Conservation (phyloP, 2,329 filamentous ascomycete genomes). For the Fusarium continuum region DNA sequence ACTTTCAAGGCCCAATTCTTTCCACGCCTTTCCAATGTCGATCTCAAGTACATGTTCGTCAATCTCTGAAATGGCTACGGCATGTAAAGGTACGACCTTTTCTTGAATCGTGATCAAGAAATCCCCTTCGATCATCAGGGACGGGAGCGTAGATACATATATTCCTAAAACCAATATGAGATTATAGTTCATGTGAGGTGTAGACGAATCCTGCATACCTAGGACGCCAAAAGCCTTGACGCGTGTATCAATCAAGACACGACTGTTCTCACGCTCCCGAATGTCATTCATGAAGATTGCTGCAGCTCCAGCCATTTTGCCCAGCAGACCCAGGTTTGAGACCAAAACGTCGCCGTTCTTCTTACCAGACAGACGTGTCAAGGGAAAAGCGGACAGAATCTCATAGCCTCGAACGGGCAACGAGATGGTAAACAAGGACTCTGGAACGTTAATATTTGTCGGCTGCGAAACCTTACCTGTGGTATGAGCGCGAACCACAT, state of each 20-base stretch:
- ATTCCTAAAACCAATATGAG: constrained; percentile 58
- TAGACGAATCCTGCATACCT: constrained; percentile 57
- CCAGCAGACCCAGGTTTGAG: constrained; percentile 79
- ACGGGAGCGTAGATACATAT: constrained; percentile 76
- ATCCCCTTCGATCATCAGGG: constrained; percentile 67
- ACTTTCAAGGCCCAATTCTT: constrained; percentile 71
- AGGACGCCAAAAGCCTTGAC: constrained; percentile 83
- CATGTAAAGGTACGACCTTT: constrained; percentile 71
- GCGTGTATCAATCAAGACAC: constrained; percentile 71
- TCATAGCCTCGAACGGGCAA: constrained; percentile 78
- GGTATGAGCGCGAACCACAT: constrained; percentile 77
- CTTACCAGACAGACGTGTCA: constrained; percentile 64
- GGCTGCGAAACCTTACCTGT: constrained; percentile 69
- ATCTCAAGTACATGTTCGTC: constrained; percentile 74
- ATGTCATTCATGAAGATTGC: constrained; percentile 74
- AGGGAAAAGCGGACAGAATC: constrained; percentile 78
- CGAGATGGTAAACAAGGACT: constrained; percentile 67
- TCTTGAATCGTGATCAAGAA: constrained; percentile 81
- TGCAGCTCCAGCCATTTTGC: constrained; percentile 89
- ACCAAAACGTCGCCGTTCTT: constrained; percentile 56
- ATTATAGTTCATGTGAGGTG: neutral
- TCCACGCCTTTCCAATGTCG: constrained; percentile 81
- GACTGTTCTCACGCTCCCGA: constrained; percentile 62
- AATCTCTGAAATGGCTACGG: constrained; percentile 66
- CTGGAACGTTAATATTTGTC: constrained; percentile 54